These are phyloP conservation scores for Candida oleophila DNA, from an alignment of 805 yeast species.

Conservation along the genomic window DNA sequence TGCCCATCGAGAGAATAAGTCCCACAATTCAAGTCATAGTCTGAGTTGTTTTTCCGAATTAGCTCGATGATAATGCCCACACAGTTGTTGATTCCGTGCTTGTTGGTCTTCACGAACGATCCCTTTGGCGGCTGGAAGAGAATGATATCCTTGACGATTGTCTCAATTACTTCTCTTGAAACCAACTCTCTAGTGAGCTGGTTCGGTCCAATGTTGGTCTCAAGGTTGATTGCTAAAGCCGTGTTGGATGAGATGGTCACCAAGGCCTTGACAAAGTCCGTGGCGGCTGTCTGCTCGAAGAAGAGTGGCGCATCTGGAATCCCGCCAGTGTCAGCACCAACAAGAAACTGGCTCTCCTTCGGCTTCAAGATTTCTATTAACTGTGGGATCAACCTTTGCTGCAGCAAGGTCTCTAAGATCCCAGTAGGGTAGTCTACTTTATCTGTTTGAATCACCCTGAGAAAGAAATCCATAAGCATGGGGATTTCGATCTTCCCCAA, in stretches of 20 bases:
- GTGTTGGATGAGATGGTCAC: constrained; percentile 88
- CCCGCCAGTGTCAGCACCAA: neutral
- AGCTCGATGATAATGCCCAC: constrained; percentile 94
- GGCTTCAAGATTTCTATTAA: constrained; percentile 73
- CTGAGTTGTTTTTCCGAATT: constrained; percentile 93
- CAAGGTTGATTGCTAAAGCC: constrained; percentile 70
- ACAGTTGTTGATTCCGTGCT: constrained; percentile 88
- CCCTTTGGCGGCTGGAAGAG: constrained; percentile 19
- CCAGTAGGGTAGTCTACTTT: constrained; percentile 89
- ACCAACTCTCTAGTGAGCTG: constrained; percentile 90
- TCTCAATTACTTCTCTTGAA: constrained; percentile 63
- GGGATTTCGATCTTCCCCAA: constrained; percentile 88
- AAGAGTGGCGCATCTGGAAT: constrained; percentile 32
- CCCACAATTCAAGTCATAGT: constrained; percentile 88
- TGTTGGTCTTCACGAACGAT: constrained; percentile 42
- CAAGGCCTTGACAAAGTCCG: constrained; percentile 92
- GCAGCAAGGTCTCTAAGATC: constrained; percentile 70
- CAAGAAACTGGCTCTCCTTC: constrained; percentile 29
- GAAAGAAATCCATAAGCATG: constrained; percentile 86
- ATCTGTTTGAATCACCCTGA: constrained; percentile 89
- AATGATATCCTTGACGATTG: constrained; percentile 75
- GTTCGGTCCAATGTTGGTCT: constrained; percentile 93
- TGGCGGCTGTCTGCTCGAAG: constrained; percentile 84
- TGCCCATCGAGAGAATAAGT: constrained; percentile 46
- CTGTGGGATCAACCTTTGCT: constrained; percentile 71